A percentile compares a stretch with the other conserved stretches of the same genome.
phyloP scores from a whole-genome alignment of 2,329 filamentous ascomycete genomes.

The Nemania sp. region DNA sequence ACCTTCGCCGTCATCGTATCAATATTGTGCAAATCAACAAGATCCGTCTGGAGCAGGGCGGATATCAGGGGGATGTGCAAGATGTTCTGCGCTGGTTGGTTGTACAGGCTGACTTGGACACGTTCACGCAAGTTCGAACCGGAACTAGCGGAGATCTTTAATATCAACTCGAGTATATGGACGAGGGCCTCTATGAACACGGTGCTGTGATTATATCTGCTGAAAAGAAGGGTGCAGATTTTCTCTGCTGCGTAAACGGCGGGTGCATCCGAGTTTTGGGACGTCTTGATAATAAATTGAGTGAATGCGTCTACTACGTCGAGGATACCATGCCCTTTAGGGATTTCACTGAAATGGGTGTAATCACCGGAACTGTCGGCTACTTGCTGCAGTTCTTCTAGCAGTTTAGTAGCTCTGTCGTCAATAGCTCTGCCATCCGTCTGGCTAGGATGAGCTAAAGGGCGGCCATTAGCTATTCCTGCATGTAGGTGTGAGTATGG shows the following conservation, averaged over 20 bases:
- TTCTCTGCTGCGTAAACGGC: slow-evolving; percentile 70
- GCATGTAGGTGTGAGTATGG: slow-evolving; percentile 67
- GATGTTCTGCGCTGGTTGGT: slow-evolving; percentile 67
- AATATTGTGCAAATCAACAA: slow-evolving; percentile 73
- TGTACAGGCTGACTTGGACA: slow-evolving; percentile 67
- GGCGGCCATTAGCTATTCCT: slow-evolving; percentile 64
- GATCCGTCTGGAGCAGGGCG: slow-evolving; percentile 69
- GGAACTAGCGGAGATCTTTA: slow-evolving; percentile 64
- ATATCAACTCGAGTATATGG: slow-evolving; percentile 70
- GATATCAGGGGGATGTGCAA: slow-evolving; percentile 69
- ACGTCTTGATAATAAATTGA: slow-evolving; percentile 71
- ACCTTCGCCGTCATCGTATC: slow-evolving; percentile 80
- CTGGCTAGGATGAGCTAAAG: slow-evolving; percentile 55
- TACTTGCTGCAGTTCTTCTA: slow-evolving; percentile 67
- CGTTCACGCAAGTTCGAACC: slow-evolving; percentile 66
- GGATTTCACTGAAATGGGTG: slow-evolving; percentile 70
- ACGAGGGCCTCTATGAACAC: slow-evolving; percentile 72
- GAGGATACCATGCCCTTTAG: slow-evolving; percentile 69
- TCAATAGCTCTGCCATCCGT: slow-evolving; percentile 65
- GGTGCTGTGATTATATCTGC: slow-evolving; percentile 63
- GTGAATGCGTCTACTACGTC: slow-evolving; percentile 72
- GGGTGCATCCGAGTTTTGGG: slow-evolving; percentile 71
- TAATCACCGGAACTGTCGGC: slow-evolving; percentile 64
- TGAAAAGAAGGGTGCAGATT: slow-evolving; percentile 69
- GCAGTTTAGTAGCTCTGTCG: slow-evolving; percentile 68